Evolutionary conservation across 257 asterid species (phyloP), one percentile per base, ranked within the genome.

Genomic region (Ajuga chamaepitys): DNA sequence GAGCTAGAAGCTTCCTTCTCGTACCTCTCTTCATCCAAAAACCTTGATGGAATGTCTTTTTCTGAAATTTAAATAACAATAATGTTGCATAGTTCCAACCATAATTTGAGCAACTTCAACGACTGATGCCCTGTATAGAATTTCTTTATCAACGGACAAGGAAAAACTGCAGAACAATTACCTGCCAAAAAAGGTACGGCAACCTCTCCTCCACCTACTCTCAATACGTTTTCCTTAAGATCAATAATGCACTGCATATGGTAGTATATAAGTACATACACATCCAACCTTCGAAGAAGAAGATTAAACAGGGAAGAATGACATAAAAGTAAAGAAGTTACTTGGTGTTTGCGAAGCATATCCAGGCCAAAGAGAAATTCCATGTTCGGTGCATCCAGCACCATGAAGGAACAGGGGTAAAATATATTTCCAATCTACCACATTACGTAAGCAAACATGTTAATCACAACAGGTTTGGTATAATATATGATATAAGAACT

Each of bases 301-400:
- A n/a, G 70, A 64, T 21, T 52, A 54, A 41, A 59, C 52, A 62
- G 17, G 42, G 56, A 53, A 54, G 64, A 58, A 44, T 28, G 13
- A 35, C 35, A 8, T 3, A 68, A 55, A 32, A 4, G 44, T 20
- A 66, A 47, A 67, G 38, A 71, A 24, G 38, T 63, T 86, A 83
- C 97, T 83, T 94, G 99, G 79, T 94, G 99, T 81, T 94, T 94
- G 68, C 95, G 96, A 64, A 94, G 95, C 99, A 90, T 94, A 65
- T 94, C 99, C 83, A 94, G 80, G 38, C 99, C 97, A 78, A 94
- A 94, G 40, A 94, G 93, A 80, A 94, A 94, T 68, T 90, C 99
- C 97, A 94, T 94, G 83, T 90, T 94, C 60, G 97, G 93, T 62
- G 90, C 68, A 82, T 94, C 99, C 86, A 94, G 73, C 22, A 94